These are phyloP conservation scores for Fusarium metavorans DNA, from an alignment of 2,329 filamentous ascomycete species.

Conservation along the genomic window DNA sequence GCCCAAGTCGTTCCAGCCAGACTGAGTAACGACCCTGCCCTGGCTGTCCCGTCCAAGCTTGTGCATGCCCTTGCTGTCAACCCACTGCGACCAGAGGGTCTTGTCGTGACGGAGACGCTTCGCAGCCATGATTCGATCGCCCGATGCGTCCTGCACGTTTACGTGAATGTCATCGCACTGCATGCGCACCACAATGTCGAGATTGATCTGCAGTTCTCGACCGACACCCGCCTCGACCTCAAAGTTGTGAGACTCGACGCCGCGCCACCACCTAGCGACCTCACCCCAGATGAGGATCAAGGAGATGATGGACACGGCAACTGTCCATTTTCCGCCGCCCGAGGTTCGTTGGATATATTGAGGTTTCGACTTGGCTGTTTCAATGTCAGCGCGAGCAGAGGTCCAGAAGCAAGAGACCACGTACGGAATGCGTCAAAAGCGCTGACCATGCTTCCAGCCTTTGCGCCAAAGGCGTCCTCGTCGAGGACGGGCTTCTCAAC, in stretches of 20 bases:
- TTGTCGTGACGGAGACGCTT: constrained; percentile 78
- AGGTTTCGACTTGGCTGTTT: constrained; percentile 90
- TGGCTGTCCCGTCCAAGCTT: constrained; percentile 67
- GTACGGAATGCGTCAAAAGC: constrained; percentile 98
- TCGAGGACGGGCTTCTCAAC: constrained; percentile 75
- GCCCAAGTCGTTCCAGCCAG: constrained; percentile 62
- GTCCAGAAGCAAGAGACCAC: constrained; percentile 53
- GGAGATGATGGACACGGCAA: constrained; percentile 82
- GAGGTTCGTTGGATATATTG: constrained; percentile 88
- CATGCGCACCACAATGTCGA: constrained; percentile 95
- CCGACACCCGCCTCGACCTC: constrained; percentile 92
- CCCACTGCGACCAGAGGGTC: constrained; percentile 88
- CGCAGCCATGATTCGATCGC: constrained; percentile 89
- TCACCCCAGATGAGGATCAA: constrained; percentile 82
- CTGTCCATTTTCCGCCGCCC: constrained; percentile 93
- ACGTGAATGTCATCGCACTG: constrained; percentile 88
- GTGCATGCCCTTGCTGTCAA: constrained; percentile 75
- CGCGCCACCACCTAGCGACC: constrained; percentile 83
- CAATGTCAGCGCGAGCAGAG: constrained; percentile 25
- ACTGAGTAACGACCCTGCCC: constrained; percentile 67
- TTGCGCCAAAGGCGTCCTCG: constrained; percentile 84
- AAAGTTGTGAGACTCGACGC: constrained; percentile 88
- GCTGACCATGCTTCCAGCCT: constrained; percentile 73
- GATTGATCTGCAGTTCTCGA: constrained; percentile 90
- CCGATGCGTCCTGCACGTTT: constrained; percentile 95